Percentiles rank a stretch among this genome's conserved stretches.
These are phyloP conservation scores for Colletotrichum ledebouriae DNA, from an alignment of 2,329 filamentous ascomycete genomes.

Conservation along the genomic window DNA sequence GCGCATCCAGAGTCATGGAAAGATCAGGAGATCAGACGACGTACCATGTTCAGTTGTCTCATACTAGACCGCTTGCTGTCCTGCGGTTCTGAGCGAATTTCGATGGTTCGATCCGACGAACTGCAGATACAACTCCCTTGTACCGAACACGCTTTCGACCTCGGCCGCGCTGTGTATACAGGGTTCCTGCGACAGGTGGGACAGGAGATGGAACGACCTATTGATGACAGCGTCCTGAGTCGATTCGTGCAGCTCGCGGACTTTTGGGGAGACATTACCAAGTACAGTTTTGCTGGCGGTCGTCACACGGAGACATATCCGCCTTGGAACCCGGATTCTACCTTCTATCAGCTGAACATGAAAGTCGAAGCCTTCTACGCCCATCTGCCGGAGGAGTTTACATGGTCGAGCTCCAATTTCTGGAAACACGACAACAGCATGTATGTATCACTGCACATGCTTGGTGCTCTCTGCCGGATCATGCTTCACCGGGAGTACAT, in stretches of 20 bases:
- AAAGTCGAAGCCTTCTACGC: slow-evolving; percentile 67
- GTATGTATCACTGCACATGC: slow-evolving; percentile 76
- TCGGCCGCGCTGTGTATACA: slow-evolving; percentile 69
- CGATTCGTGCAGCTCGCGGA: slow-evolving; percentile 71
- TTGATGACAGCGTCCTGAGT: slow-evolving; percentile 63
- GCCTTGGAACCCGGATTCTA: slow-evolving; percentile 71
- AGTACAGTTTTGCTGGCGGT: slow-evolving; percentile 66
- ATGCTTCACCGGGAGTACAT: slow-evolving; percentile 78
- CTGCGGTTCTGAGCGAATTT: slow-evolving; percentile 72
- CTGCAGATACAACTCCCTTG: slow-evolving; percentile 77
- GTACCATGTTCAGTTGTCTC: slow-evolving; percentile 82
- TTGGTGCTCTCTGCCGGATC: slow-evolving; percentile 74
- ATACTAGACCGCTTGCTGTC: slow-evolving; percentile 79
- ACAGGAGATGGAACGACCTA: slow-evolving; percentile 41
- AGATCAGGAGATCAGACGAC: slow-evolving; percentile 70
- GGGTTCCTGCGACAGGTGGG: slow-evolving; percentile 57
- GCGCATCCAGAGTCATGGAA: slow-evolving; percentile 47
- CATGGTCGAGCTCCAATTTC: slow-evolving; percentile 72
- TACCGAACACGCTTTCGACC: slow-evolving; percentile 74
- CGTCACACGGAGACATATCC: slow-evolving; percentile 62
- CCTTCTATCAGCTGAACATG: slow-evolving; percentile 66
- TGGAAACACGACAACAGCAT: slow-evolving; percentile 75
- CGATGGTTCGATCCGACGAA: slow-evolving; percentile 70
- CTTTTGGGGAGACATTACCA: slow-evolving; percentile 70
- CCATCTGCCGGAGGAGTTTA: slow-evolving; percentile 46